Evolutionary conservation across 192 early-diverging fungal genomes (phyloP), one percentile per base, ranked within the genome.

Genomic region (Backusella westeae): DNA sequence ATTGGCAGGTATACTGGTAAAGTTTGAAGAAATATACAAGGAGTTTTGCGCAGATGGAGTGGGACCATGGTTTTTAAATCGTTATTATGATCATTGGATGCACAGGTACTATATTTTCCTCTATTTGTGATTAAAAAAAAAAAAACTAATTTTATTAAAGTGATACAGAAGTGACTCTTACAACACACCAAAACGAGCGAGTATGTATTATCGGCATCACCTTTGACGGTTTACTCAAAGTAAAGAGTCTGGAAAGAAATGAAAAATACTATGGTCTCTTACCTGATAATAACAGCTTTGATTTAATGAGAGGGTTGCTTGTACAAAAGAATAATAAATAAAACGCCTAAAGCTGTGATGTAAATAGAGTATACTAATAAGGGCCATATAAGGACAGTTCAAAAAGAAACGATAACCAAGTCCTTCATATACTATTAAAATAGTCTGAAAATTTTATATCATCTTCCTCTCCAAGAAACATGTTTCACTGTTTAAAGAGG

Each of bases 281-380:
- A 82, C 98, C 98, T 5, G 98, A 97, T 77, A 97, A 97, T 8
- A 99, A 98, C 82, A 92, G 90, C 35, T 99, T 99, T 83, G 98
- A 99, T 80, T 96, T 99, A 94, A 88, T 98, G 80, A 91, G 93
- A 72, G 94, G 95, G 0, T 78, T 99, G 44, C 94, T 99, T 78
- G 88, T 86, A n/a, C 73, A 78, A 36, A 78, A 78, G 49, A 23
- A 26, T 63, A 63, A 29, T 23, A 63, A 29, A 72, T 72, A 29
- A 49, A 56, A n/a, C 3, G 12, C 15, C 4, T 56, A 59, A 23
- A 21, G 7, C 9, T 59, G 52, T 53, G 52, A 44, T 44, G 42
- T 44, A 44, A 44, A 44, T 44, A 44, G 3, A 44, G 15, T 44
- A 3, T 44, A 3, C 15, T 14, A 44, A 17, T 44, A 44, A 44